Evolutionary conservation across 805 yeast species (phyloP), one percentile per base, ranked within the genome.

Genomic region (Komagataella ulmi): DNA sequence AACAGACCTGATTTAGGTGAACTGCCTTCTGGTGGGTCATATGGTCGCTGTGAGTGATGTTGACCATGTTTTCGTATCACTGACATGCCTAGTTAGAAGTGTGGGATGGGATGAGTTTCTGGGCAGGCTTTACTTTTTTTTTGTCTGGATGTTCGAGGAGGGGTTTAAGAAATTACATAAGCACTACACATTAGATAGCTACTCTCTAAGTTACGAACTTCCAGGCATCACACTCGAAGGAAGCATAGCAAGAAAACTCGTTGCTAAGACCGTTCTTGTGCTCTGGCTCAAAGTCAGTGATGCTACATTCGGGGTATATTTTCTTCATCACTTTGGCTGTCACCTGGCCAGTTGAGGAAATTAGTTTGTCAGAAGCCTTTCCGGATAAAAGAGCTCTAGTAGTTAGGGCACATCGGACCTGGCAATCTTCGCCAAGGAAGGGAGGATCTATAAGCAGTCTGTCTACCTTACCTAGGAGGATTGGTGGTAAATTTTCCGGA

Each of bases 261-360:
- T 89, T 89, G 61, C 90, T 83, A 54, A 89, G 72, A 0, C 96
- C 95, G 59, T 86, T 85, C 53, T 81, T 82, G 61, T 89, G 97
- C 57, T 83, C 84, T 1, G 97, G 97, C 45, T 66, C 62, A 62
- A 85, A 89, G 43, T 74, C 69, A 0, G 96, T 89, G 50, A 81
- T 72, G 19, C 68, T 59, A 1, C 83, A 73, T 47, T 75, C 85
- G 4, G 88, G 86, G 59, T 88, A 88, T 17, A 75, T 75, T 49
- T 73, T 67, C 40, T 68, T 61, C 43, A 88, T 78, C n/a, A 84
- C 65, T 2, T 75, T 75, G 19, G 72, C 71, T 90, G 90, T 89
- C 64, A 96, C 75, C 67, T 89, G 96, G 44, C 97, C 97, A 1
- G 97, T 89, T 56, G 91, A 85, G 3, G 85, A 76, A n/a, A 88